Conservation (phyloP, 2,329 filamentous ascomycete species). For the Trichoderma atrobrunneum region DNA sequence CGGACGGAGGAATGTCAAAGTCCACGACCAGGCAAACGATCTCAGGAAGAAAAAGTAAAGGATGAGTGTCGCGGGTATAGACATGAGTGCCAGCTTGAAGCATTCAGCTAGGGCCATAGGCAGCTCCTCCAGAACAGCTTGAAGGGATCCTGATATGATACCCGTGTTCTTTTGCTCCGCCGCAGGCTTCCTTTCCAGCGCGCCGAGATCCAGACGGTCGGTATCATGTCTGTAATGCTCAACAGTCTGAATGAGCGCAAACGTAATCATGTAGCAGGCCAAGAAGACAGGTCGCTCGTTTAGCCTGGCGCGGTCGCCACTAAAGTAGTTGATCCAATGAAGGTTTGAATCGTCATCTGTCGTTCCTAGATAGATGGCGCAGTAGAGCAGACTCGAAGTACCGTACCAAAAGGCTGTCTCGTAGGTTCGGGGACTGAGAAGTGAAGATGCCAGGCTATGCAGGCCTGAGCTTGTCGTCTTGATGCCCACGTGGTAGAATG, state of each 20-base stretch:
- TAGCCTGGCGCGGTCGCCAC: conserved; percentile 68
- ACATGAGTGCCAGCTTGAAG: conserved; percentile 39
- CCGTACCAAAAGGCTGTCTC: conserved; percentile 74
- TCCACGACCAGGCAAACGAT: conserved; percentile 63
- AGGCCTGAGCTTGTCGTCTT: conserved; percentile 69
- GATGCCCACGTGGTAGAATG: conserved; percentile 72
- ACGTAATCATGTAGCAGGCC: conserved; percentile 63
- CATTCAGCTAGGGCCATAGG: conserved; percentile 39
- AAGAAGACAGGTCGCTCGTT: conserved; percentile 88
- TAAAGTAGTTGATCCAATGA: conserved; percentile 69
- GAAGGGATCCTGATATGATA: conserved; percentile 32
- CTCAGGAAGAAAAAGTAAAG: conserved; percentile 65
- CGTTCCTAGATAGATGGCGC: conserved; percentile 76
- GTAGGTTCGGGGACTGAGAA: conserved; percentile 58
- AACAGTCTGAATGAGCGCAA: conserved; percentile 67
- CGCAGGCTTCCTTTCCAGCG: conserved; percentile 25
- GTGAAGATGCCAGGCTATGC: conserved; percentile 58
- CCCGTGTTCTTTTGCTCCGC: conserved; percentile 26
- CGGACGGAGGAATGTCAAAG: conserved; percentile 66
- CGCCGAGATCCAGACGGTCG: conserved; percentile 57
- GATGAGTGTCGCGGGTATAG: conserved; percentile 47
- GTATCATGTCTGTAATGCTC: conserved; percentile 71
- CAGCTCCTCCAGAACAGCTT: conserved; percentile 38
- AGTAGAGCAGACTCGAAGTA: conserved; percentile 75
- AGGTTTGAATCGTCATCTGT: conserved; percentile 59